Conservation (phyloP, 805 yeast genomes). For the Yamadazyma philogaea region DNA sequence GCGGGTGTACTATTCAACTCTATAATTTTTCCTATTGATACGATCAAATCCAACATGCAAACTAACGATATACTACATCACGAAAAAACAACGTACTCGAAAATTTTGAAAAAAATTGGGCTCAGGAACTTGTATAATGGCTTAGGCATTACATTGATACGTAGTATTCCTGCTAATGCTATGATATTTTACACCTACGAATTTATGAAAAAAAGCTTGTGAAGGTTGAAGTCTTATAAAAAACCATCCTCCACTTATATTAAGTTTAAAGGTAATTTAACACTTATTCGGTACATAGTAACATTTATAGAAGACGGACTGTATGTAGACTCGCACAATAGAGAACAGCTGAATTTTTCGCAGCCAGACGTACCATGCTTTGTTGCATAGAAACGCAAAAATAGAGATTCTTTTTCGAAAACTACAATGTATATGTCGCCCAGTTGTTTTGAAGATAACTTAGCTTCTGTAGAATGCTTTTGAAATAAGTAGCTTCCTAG, state of each 20-base stretch:
- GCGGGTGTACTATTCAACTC: slow-evolving; percentile 84
- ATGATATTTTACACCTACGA: slow-evolving; percentile 81
- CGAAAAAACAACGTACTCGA: slow-evolving; percentile 6
- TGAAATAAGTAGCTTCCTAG: too few relatives aligned
- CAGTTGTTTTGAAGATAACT: too few relatives aligned
- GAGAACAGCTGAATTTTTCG: neutral
- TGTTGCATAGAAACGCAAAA: too few relatives aligned
- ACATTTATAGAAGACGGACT: neutral
- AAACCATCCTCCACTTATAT: neutral
- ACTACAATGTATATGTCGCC: neutral
- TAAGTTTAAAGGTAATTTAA: neutral
- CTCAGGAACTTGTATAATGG: slow-evolving; percentile 77
- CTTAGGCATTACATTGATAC: slow-evolving; percentile 70
- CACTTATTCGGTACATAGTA: too few relatives aligned
- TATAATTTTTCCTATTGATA: slow-evolving; percentile 84
- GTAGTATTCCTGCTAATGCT: slow-evolving; percentile 91
- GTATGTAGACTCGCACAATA: neutral
- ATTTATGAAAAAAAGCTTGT: slow-evolving; percentile 38
- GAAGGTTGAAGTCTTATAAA: too few relatives aligned
- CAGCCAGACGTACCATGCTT: neutral
- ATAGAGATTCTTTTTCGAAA: neutral
- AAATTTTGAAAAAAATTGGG: slow-evolving; percentile 49
- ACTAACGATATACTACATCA: slow-evolving; percentile 40
- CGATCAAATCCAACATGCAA: slow-evolving; percentile 84
- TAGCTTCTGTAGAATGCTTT: too few relatives aligned